phyloP scores from a whole-genome alignment of 176 grass and related monocot species.

The Triticum urartu region DNA sequence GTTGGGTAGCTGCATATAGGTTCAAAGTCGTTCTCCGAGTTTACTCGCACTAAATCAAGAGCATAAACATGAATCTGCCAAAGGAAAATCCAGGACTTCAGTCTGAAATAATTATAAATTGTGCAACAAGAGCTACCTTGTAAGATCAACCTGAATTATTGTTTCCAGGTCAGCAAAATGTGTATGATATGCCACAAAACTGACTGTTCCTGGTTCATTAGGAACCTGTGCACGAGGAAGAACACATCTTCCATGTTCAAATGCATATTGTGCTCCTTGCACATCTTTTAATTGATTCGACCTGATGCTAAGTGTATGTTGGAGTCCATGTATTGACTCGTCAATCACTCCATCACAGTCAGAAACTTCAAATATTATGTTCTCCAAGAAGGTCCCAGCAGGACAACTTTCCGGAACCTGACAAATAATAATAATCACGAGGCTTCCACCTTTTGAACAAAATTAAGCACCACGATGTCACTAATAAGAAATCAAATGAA shows the following conservation, averaged over 20 bases:
- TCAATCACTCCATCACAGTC: conserved; percentile 26
- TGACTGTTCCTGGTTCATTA: conserved; percentile 23
- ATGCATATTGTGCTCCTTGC: conserved; percentile 34
- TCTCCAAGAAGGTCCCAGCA: conserved; percentile 20
- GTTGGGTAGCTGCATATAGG: conserved; percentile 10
- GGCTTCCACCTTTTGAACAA: not conserved
- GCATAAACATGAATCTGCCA: conserved; percentile 27
- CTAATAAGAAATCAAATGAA: not conserved
- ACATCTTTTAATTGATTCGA: conserved; percentile 5
- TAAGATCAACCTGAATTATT: conserved; percentile 8
- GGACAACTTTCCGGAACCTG: conserved; percentile 30
- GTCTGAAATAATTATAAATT: not conserved
- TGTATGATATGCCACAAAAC: conserved; percentile 27
- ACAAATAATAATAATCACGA: not conserved
- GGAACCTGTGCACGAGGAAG: conserved; percentile 26
- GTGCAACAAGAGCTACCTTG: not conserved
- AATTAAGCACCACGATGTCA: not conserved
- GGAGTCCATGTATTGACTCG: conserved; percentile 27
- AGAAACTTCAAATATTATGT: conserved; percentile 34
- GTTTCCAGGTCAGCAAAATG: conserved; percentile 9
- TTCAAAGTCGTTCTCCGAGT: not conserved
- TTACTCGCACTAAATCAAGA: conserved; percentile 3
- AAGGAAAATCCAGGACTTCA: conserved; percentile 2
- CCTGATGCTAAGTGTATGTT: conserved; percentile 35
- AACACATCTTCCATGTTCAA: conserved; percentile 39